phyloP scores from a whole-genome alignment of 176 grass and related monocot genomes.

The Zoysia pacifica region DNA sequence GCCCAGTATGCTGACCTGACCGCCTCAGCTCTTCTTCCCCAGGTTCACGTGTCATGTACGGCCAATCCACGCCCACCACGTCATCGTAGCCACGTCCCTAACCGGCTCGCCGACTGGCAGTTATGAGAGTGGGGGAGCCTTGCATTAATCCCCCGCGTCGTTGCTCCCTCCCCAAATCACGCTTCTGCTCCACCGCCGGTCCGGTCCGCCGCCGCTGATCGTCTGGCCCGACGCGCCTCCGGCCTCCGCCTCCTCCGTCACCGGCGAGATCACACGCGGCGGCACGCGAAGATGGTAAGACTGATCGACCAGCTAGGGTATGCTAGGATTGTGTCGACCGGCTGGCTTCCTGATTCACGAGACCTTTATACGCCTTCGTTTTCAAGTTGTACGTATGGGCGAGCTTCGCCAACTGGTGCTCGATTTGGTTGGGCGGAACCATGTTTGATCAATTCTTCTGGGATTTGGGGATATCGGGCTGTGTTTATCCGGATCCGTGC shows the following conservation, averaged over 20 bases:
- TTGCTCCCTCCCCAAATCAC: neutral
- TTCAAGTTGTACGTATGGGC: neutral
- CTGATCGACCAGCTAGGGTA: neutral
- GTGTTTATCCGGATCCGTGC: neutral
- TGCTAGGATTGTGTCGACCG: neutral
- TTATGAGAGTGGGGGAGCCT: neutral
- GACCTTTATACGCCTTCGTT: neutral
- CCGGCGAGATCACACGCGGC: neutral
- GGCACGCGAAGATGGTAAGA: slow-evolving; percentile 41
- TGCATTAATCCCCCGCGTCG: neutral
- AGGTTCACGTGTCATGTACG: neutral
- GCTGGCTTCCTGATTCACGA: neutral
- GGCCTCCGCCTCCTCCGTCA: slow-evolving; percentile 1
- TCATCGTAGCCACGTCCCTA: slow-evolving; percentile 19
- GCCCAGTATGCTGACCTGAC: neutral
- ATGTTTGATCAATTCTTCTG: neutral
- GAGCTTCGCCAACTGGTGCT: neutral
- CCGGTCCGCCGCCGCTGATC: neutral
- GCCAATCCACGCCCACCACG: slow-evolving; percentile 9
- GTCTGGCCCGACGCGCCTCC: neutral
- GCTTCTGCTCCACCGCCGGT: neutral
- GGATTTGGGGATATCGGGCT: neutral
- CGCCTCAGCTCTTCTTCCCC: neutral
- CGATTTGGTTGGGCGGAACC: neutral
- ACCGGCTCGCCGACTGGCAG: too few species aligned